Base-by-base conservation (phyloP, 768 basidiomycete species). In the Suillus plorans region DNA sequence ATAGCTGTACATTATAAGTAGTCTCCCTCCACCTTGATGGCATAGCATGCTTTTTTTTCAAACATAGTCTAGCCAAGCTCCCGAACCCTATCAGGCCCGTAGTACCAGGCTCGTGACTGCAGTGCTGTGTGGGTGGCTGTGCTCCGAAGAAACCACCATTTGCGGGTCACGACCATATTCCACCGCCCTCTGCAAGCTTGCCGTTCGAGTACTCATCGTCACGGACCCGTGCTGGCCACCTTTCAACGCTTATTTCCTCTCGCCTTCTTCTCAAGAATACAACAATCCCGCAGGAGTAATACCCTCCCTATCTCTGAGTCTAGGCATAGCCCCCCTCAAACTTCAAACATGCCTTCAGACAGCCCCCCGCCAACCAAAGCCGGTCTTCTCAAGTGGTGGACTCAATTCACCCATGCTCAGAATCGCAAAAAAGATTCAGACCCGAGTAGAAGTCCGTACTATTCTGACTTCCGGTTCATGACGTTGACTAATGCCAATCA, bases 311-410 rank as follows among this genome's bases (percentile, higher is more conserved):
- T 58, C 39, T 18, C 62, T 63, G 16, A 64, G 39, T 44, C 62
- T 61, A 31, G 45, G 58, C 50, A 36, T 42, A 52, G 49, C 44
- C 28, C 41, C 41, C 63, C 37, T 12, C 56, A 47, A 36, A 20
- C 52, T 16, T 42, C 50, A 39, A 34, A 47, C 58, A 76, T 76
- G 75, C 72, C 77, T 2, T 75, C 76, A 57, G 76, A 76, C 61
- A 68, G 67, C 34, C 53, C 72, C 5, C 74, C 81, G 31, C 81
- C 85, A 7, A 79, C 82, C 12, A 88, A 82, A 67, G 85, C 86
- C 1, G 85, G 78, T 65, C 84, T 92, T 59, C 90, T 88, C 79
- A 85, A 91, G 12, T 95, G 93, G 92, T 92, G 92, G 89, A 84
- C 85, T 55, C 86, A 88, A 68, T 91, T 94, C 69, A 87, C 85